Base-by-base conservation (phyloP, 2,329 filamentous ascomycete genomes). In the Leptosphaerulina australis region DNA sequence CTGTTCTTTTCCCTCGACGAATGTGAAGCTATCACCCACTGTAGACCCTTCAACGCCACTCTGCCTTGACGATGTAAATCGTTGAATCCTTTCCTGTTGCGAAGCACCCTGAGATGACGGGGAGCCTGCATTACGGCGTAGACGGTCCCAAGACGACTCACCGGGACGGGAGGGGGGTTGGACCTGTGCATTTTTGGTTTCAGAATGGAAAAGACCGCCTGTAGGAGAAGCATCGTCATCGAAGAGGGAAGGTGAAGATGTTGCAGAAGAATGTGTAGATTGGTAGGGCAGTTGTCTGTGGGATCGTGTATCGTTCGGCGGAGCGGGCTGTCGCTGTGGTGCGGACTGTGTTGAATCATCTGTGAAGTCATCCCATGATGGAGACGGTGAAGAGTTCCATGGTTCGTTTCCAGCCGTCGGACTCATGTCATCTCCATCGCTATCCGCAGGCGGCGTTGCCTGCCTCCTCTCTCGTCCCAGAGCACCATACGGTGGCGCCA, bases 71-170 rank as follows among this genome's bases (percentile, higher is more conserved):
- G 56, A 58, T 24, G 54, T 39, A 46, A 56, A 53, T 11, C 56
- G 56, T 24, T 58, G 43, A 15, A 36, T 56, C 5, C 57, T 52
- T 10, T 56, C 58, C 24, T 38, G 47, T 28, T 43, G 41, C 4
- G 43, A 41, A 9, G 55, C 40, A 15, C 48, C 50, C 33, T 60
- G 59, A 3, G 35, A 34, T 18, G 58, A 54, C 38, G 53, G 36
- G 2, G 64, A 50, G 14, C 52, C 58, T 21, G 54, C 63, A 30
- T 72, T 71, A 22, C 68, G 69, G 18, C 77, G 69, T 22, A 79
- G 56, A 26, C 75, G 68, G 8, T 79, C 77, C 77, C 77, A 79
- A 1, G 74, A 64, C 29, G 74, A 77, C 10, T 74, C 74, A 3
- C 66, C 65, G 4, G 65, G 50, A 28, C 53, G 51, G 1, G 59